These are phyloP conservation scores for Dendrostoma leiphaemia DNA, from an alignment of 2,329 filamentous ascomycete genomes.

Conservation along the genomic window DNA sequence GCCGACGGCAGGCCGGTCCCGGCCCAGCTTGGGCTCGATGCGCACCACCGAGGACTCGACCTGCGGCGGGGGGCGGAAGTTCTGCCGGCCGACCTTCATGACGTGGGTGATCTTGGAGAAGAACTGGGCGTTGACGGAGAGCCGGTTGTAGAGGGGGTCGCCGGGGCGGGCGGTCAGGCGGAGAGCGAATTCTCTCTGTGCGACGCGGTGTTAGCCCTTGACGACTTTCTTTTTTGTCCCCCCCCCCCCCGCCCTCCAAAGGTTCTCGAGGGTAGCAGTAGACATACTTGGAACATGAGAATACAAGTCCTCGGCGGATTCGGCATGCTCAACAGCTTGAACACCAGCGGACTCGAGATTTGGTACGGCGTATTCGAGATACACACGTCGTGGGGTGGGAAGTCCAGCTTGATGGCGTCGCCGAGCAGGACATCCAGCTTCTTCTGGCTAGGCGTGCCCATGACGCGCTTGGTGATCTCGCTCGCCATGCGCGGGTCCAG, in stretches of 20 bases:
- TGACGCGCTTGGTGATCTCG: constrained; percentile 75
- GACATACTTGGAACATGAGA: constrained; percentile 80
- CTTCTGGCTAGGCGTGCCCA: constrained; percentile 81
- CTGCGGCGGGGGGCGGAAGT: constrained; percentile 91
- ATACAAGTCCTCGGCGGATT: constrained; percentile 81
- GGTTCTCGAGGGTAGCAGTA: too few relatives aligned
- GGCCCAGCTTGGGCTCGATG: constrained; percentile 81
- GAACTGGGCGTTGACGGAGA: constrained; percentile 92
- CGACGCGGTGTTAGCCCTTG: too few relatives aligned
- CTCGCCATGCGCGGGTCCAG: constrained; percentile 63
- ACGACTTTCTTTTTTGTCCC: too few relatives aligned
- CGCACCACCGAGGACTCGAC: constrained; percentile 91
- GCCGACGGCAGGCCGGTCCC: constrained; percentile 75
- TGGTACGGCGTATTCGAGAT: constrained; percentile 76
- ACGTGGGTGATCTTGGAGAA: constrained; percentile 67
- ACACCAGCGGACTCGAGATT: constrained; percentile 74
- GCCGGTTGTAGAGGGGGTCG: constrained; percentile 84
- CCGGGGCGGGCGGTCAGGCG: constrained; percentile 84
- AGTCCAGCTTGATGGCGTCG: constrained; percentile 86
- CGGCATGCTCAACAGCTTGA: constrained; percentile 78
- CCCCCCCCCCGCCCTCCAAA: too few relatives aligned
- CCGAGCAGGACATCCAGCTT: constrained; percentile 85
- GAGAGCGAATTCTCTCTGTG: constrained; percentile 90
- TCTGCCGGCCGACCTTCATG: constrained; percentile 94
- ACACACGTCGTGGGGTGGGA: constrained; percentile 71